Evolutionary conservation across 2,329 filamentous ascomycete species (phyloP).

Genomic region (Raffaelea arxii): DNA sequence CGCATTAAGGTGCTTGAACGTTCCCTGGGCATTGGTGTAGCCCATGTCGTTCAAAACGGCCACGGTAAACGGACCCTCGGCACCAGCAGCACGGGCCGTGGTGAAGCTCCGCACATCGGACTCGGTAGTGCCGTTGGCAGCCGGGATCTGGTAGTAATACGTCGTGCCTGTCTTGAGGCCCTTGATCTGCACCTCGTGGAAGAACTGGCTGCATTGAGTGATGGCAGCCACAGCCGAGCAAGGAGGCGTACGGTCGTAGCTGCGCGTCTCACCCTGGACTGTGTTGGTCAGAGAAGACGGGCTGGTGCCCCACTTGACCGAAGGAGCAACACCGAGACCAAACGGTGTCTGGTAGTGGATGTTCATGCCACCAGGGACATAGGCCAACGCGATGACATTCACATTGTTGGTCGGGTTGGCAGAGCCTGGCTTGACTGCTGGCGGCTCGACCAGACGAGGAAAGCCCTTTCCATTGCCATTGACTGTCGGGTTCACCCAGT

Average conservation of each 20-base stretch:
- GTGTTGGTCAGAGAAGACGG: conserved; percentile 22
- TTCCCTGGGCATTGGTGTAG: conserved; percentile 40
- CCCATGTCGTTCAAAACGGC: conserved; percentile 44
- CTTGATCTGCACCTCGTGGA: conserved; percentile 37
- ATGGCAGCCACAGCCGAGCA: conserved; percentile 31
- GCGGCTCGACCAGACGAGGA: conserved; percentile 36
- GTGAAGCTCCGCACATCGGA: conserved; percentile 36
- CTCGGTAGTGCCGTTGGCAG: conserved; percentile 37
- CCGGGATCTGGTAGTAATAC: conserved; percentile 41
- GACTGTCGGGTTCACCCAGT: conserved; percentile 39
- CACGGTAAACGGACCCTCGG: conserved; percentile 29
- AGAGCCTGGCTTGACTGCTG: conserved; percentile 34
- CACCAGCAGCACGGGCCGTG: conserved; percentile 33
- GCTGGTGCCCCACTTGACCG: conserved; percentile 31
- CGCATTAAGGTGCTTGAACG: conserved; percentile 30
- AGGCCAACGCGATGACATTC: conserved; percentile 40
- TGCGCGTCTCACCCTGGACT: conserved; percentile 28
- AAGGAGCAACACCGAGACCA: conserved; percentile 33
- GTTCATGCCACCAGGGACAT: conserved; percentile 37
- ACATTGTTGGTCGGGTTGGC: conserved; percentile 38
- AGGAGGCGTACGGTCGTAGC: conserved; percentile 39
- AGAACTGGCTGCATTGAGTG: conserved; percentile 42
- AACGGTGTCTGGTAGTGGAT: conserved; percentile 45
- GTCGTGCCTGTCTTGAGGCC: conserved; percentile 30
- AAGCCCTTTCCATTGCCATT: conserved; percentile 44